Evolutionary conservation across 345 rosid genomes (phyloP), one percentile per base, ranked within the genome.

Genomic region (Boechera stricta): DNA sequence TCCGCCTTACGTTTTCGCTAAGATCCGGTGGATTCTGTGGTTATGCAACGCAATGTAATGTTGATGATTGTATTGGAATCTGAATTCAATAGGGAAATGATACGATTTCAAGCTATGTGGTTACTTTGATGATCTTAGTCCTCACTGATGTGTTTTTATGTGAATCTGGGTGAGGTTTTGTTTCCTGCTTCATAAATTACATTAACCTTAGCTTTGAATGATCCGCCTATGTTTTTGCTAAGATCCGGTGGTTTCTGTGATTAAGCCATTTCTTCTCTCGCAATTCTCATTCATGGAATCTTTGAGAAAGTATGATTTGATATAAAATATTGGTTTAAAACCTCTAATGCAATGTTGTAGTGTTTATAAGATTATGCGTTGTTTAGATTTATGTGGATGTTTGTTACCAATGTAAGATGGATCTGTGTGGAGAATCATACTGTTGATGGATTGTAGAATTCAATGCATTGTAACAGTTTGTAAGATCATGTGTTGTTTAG

Each of bases 111-210:
- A 38, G 29, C 9, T 60, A 4, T 47, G 35, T 65, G 16, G 36
- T 32, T 31, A 42, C 42, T 48, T 67, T 64, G 63, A 71, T 31
- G 39, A 13, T 64, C 12, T 64, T 18, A 31, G 28, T 33, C 12
- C 56, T 55, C 64, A 9, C 5, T 28, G 36, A 28, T 53, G 16
- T 29, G n/a, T 54, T 11, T 54, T 6, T 5, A 29, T 55, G 61
- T 56, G 61, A 56, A 31, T 31, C 38, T 55, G 36, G 36, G 16
- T 10, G 33, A 5, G 35, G 29, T 54, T 29, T 53, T 26, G 32
- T 52, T 52, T 52, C 29, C 12, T 52, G 56, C 31, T 52, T 24
- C 56, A 0, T 41, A 10, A 13, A 41, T 41, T 10, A 42, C 47
- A 42, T 11, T 42, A 42, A 12, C 6, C n/a, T 42, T 42, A 12